A percentile compares a stretch with the other conserved stretches of the same genome.
Conservation (phyloP, 768 basidiomycete species). For the Agaricus sinodeliciosus region DNA sequence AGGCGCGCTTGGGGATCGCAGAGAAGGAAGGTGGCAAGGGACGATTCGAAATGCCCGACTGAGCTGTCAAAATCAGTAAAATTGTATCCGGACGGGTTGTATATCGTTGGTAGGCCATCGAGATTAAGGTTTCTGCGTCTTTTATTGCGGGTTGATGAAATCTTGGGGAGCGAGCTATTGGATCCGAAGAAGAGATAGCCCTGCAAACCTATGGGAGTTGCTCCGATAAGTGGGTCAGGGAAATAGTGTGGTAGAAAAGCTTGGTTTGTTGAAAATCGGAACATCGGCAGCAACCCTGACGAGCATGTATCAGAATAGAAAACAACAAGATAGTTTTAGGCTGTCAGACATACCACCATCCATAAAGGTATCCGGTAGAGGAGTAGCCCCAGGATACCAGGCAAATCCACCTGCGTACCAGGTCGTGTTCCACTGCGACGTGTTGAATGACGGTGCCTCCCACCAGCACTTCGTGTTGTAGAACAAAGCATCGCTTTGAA, state of each 20-base stretch:
- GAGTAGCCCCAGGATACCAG: not conserved
- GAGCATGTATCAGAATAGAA: too few species aligned
- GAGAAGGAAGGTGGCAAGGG: not conserved
- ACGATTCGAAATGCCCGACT: not conserved
- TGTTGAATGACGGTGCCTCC: not conserved
- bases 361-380: not conserved
- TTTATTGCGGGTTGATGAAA: not conserved
- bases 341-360: not conserved
- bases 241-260: not conserved
- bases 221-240: not conserved
- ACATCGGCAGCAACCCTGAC: not conserved
- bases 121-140: not conserved
- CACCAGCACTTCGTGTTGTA: slow-evolving; percentile 1
- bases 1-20: not conserved
- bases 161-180: not conserved
- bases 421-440: not conserved
- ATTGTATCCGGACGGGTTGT: not conserved
- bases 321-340: too few species aligned
- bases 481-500: not conserved
- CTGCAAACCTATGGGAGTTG: not conserved
- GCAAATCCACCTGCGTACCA: slow-evolving; percentile 1
- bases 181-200: slow-evolving; percentile 1
- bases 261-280: not conserved
- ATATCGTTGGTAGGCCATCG: not conserved
- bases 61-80: not conserved